A percentile compares a stretch with the other conserved stretches of the same genome.
Evolutionary conservation across 768 basidiomycete genomes (phyloP).

Genomic region (Kwoniella sp.): DNA sequence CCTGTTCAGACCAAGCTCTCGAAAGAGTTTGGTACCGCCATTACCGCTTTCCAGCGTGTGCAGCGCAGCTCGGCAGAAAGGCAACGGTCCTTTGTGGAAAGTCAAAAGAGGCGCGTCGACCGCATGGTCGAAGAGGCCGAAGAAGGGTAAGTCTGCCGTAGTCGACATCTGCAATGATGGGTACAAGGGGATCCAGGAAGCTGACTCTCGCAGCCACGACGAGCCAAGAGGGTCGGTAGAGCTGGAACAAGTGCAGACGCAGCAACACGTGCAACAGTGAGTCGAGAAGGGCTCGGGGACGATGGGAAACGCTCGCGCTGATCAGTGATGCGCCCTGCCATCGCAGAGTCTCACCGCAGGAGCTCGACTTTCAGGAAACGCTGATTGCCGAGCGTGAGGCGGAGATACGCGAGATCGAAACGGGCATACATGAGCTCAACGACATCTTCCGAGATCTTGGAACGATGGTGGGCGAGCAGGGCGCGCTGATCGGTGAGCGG

Average conservation of each 20-base stretch:
- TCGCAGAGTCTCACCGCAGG: slow-evolving; percentile 51
- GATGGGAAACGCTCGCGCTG: too few species aligned
- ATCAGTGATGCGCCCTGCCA: too few species aligned
- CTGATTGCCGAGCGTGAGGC: slow-evolving; percentile 88
- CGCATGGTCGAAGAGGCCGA: slow-evolving; percentile 55
- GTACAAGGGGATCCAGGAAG: not conserved
- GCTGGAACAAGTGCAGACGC: slow-evolving; percentile 43
- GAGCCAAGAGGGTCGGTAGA: slow-evolving; percentile 38
- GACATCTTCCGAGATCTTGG: slow-evolving; percentile 97
- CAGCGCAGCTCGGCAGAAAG: slow-evolving; percentile 84
- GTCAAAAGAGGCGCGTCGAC: slow-evolving; percentile 77
- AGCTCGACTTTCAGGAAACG: slow-evolving; percentile 92
- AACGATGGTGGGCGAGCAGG: slow-evolving; percentile 89
- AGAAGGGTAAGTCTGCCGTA: slow-evolving; percentile 9
- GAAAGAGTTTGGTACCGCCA: slow-evolving; percentile 81
- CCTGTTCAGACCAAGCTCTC: slow-evolving; percentile 77
- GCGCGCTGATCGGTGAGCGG: slow-evolving; percentile 79
- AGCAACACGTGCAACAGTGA: slow-evolving; percentile 44
- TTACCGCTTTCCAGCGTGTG: slow-evolving; percentile 86
- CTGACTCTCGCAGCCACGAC: slow-evolving; percentile 8
- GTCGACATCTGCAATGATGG: not conserved
- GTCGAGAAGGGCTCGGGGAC: too few species aligned
- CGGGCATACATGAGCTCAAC: slow-evolving; percentile 88
- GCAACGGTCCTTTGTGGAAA: slow-evolving; percentile 82
- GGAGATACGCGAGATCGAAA: slow-evolving; percentile 94